Percentiles rank a stretch among this genome's conserved stretches.
Evolutionary conservation across 2,329 filamentous ascomycete genomes (phyloP).

Genomic region (Hypoxylon sp.): DNA sequence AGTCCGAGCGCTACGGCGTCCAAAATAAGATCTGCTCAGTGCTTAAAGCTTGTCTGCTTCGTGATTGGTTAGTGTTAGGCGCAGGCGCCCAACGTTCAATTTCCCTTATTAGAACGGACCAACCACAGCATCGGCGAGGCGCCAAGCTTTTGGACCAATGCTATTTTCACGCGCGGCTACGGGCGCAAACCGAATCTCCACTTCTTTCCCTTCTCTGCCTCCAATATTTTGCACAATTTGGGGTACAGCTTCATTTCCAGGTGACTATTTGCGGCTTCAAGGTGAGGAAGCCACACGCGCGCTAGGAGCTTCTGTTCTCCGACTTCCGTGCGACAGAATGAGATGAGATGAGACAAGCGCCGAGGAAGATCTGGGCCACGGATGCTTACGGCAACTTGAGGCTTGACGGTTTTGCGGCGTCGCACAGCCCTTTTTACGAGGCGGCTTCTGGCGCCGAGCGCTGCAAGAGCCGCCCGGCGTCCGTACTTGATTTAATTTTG

Average conservation of each 20-base stretch:
- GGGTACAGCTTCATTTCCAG: conserved; percentile 13
- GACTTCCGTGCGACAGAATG: neutral
- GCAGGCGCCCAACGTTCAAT: neutral
- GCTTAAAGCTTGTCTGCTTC: too few species aligned
- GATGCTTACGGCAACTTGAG: neutral
- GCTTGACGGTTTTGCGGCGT: conserved; percentile 12
- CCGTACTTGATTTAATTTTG: neutral
- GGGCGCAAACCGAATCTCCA: neutral
- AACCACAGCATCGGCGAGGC: neutral
- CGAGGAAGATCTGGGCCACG: conserved; percentile 18
- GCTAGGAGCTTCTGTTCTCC: conserved; percentile 3
- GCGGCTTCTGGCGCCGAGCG: neutral
- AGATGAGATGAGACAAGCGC: conserved; percentile 18
- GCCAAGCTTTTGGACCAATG: neutral
- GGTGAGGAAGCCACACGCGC: conserved; percentile 1
- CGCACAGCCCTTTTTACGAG: neutral
- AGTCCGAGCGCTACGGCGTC: neutral
- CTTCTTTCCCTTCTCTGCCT: neutral
- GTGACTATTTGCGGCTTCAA: conserved; percentile 15
- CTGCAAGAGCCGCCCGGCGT: conserved; percentile 4
- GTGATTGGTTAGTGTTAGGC: neutral
- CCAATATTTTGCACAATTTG: conserved; percentile 11
- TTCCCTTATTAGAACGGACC: neutral
- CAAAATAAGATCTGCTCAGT: neutral
- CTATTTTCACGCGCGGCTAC: neutral